A percentile compares a stretch with the other conserved stretches of the same genome.
Conservation (phyloP, 208 protist species). For the Borovskyia barvae region DNA sequence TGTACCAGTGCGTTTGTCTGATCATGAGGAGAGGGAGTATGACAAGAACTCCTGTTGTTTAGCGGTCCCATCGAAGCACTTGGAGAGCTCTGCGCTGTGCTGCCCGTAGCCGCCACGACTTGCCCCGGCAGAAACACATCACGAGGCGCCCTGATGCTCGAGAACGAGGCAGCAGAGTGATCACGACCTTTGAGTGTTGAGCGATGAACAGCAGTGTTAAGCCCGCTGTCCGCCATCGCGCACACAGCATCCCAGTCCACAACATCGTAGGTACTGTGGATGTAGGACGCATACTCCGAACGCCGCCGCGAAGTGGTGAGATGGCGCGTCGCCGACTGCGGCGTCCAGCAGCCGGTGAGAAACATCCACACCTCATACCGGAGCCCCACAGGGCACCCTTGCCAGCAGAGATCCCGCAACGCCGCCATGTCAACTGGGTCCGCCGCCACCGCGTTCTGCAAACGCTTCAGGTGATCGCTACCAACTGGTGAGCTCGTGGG, state of each 20-base stretch:
- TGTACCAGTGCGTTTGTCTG: no score
- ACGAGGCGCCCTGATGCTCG: neutral
- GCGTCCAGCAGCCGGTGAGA: conserved; percentile 54
- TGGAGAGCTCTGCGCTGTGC: no score
- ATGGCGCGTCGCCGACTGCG: conserved; percentile 28
- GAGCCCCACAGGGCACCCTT: conserved; percentile 47
- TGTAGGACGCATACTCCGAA: conserved; percentile 56
- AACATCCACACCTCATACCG: conserved; percentile 64
- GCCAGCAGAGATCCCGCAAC: conserved; percentile 49
- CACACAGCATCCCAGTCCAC: conserved; percentile 62
- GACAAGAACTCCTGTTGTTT: no score
- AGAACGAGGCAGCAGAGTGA: neutral
- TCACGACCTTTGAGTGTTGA: conserved; percentile 24
- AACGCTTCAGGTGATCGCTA: conserved; percentile 15
- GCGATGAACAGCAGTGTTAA: conserved; percentile 23
- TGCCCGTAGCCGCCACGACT: neutral
- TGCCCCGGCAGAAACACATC: neutral
- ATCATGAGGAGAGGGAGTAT: no score
- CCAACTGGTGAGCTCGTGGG: neutral
- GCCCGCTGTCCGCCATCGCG: conserved; percentile 30
- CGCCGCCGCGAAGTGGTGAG: conserved; percentile 44
- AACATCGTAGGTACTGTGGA: conserved; percentile 41
- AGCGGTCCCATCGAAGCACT: no score
- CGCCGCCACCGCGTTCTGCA: conserved; percentile 25
- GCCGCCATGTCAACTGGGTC: conserved; percentile 35